These are phyloP conservation scores for Pestalotiopsis sp. DNA, from an alignment of 2,329 filamentous ascomycete genomes.

Conservation along the genomic window DNA sequence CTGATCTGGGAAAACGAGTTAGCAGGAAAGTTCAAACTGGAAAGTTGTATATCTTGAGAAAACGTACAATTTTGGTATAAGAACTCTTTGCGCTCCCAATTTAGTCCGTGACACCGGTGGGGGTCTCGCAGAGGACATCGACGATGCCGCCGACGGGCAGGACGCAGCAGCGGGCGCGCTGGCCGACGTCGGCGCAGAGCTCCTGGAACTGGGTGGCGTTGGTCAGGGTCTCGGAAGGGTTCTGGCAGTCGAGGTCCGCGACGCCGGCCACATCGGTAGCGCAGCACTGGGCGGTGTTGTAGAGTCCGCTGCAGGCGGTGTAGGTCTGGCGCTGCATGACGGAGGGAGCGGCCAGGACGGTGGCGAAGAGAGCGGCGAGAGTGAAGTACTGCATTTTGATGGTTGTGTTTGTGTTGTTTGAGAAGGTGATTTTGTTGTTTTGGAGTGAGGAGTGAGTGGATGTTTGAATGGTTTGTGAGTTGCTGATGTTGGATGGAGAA, in stretches of 20 bases:
- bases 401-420: background rate
- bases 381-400: slow-evolving; percentile 15
- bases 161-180: slow-evolving; percentile 54
- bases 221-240: slow-evolving; percentile 41
- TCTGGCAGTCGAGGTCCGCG: slow-evolving; percentile 48
- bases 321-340: slow-evolving; percentile 28
- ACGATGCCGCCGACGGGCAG: slow-evolving; percentile 46
- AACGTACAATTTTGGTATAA: too few relatives aligned
- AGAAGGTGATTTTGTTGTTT: background rate
- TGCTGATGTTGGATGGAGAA: background rate
- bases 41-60: too few relatives aligned
- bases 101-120: slow-evolving; percentile 12
- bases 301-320: slow-evolving; percentile 44
- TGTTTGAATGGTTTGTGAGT: background rate
- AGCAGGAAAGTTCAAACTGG: too few relatives aligned
- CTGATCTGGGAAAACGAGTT: too few relatives aligned
- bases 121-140: slow-evolving; percentile 14
- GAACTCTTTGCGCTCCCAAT: background rate
- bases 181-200: slow-evolving; percentile 43
- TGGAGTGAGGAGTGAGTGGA: background rate
- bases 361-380: slow-evolving; percentile 11
- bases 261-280: slow-evolving; percentile 58
- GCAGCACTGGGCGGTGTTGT: slow-evolving; percentile 57
- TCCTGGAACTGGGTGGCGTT: slow-evolving; percentile 44
- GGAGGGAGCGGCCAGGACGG: slow-evolving; percentile 12